phyloP scores from a whole-genome alignment of 345 rosid genomes.

The Fremontodendron californicum region DNA sequence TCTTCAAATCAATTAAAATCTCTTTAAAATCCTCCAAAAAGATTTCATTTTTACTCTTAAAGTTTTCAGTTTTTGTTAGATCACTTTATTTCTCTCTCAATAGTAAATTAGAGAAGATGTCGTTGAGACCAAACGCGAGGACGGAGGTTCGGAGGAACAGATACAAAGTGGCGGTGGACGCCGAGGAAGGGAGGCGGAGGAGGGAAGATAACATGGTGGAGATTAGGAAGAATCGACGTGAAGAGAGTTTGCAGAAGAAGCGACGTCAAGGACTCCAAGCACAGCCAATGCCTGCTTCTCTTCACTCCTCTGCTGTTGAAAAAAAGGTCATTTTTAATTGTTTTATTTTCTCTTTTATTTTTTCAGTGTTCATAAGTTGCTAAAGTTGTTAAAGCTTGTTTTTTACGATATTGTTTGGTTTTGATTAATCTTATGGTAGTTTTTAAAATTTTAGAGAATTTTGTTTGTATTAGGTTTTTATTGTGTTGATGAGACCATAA shows the following conservation, averaged over 20 bases:
- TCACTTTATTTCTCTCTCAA: no score
- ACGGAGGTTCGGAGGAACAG: conserved; percentile 20
- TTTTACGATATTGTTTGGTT: background rate
- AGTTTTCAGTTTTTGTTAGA: no score
- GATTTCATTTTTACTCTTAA: no score
- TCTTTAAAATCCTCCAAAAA: no score
- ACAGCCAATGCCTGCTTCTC: conserved; percentile 32
- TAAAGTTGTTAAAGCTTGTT: background rate
- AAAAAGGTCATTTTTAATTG: conserved; percentile 43
- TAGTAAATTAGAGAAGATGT: conserved; percentile 16
- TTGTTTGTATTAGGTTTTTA: background rate
- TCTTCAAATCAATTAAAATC: no score
- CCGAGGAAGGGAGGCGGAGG: conserved; percentile 27
- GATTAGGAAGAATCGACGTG: conserved; percentile 29
- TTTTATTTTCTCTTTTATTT: background rate
- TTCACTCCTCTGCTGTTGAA: conserved; percentile 41
- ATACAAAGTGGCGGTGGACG: conserved; percentile 21
- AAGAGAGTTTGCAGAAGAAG: conserved; percentile 30
- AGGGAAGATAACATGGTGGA: conserved; percentile 25
- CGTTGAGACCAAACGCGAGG: conserved; percentile 28
- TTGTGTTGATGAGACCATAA: background rate
- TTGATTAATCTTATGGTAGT: background rate
- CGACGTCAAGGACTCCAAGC: conserved; percentile 18
- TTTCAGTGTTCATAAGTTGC: background rate
- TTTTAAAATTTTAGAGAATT: background rate